These are phyloP conservation scores for Acacia acuminata DNA, from an alignment of 306 rosid species.

Conservation along the genomic window DNA sequence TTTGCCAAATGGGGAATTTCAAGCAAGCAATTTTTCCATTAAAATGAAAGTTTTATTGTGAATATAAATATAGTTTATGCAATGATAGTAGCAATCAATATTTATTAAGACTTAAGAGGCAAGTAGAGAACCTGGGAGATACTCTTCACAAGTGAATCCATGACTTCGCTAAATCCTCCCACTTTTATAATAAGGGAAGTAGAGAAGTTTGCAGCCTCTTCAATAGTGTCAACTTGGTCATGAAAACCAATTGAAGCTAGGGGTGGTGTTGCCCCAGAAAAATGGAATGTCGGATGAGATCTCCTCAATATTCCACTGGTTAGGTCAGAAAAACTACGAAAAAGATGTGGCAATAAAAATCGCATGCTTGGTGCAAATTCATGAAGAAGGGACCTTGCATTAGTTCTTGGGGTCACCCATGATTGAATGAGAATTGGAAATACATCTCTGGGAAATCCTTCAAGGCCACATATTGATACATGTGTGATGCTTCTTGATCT, in stretches of 20 bases:
- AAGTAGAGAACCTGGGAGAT: background rate
- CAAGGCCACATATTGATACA: background rate
- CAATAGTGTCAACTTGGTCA: background rate
- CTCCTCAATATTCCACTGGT: background rate
- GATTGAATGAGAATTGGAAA: background rate
- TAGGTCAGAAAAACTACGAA: background rate
- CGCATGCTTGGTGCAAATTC: background rate
- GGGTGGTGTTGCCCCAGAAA: background rate
- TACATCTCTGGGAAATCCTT: background rate
- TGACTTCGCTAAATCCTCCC: background rate
- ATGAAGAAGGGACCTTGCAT: background rate
- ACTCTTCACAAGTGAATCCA: background rate
- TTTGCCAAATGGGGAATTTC: too few relatives aligned
- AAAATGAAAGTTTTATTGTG: background rate
- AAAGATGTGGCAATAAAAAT: background rate
- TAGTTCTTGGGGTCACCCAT: background rate
- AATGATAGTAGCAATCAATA: background rate
- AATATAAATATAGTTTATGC: background rate
- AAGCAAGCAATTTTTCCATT: too few relatives aligned
- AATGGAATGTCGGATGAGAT: background rate
- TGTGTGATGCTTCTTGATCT: background rate
- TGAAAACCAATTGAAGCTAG: background rate
- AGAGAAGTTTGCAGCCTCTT: background rate
- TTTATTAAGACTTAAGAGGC: background rate
- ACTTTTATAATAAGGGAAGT: background rate